These are phyloP conservation scores for Arthrinium puccinioides DNA, from an alignment of 2,329 filamentous ascomycete species.

Conservation along the genomic window DNA sequence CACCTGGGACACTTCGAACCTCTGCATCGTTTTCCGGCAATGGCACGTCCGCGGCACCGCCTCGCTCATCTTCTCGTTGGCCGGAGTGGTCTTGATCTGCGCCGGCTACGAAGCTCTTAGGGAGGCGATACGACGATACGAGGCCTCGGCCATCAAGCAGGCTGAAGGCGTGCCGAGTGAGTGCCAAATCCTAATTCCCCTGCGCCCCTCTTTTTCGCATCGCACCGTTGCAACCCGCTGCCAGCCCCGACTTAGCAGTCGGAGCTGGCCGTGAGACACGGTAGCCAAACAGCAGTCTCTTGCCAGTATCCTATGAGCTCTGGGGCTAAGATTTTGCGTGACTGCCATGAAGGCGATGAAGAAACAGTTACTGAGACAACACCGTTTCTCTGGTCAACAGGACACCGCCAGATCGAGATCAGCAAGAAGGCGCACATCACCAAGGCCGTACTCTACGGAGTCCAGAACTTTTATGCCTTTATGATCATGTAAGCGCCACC, in stretches of 20 bases:
- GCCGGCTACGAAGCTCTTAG: slow-evolving; percentile 92
- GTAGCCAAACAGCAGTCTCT: too few species aligned
- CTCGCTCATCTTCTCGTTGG: slow-evolving; percentile 73
- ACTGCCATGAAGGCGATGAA: too few species aligned
- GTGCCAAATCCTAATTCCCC: slow-evolving; percentile 16
- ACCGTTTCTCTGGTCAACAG: slow-evolving; percentile 65
- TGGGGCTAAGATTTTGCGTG: too few species aligned
- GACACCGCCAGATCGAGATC: slow-evolving; percentile 48
- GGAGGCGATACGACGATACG: slow-evolving; percentile 69
- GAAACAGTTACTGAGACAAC: slow-evolving; percentile 53
- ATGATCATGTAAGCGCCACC: slow-evolving; percentile 85
- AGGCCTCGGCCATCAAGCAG: slow-evolving; percentile 44
- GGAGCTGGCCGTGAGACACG: too few species aligned
- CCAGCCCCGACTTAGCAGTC: too few species aligned
- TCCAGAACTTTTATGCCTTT: slow-evolving; percentile 97
- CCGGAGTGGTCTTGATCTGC: slow-evolving; percentile 73
- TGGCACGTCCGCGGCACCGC: slow-evolving; percentile 77
- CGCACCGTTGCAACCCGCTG: too few species aligned
- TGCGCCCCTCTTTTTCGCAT: too few species aligned
- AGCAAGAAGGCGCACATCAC: slow-evolving; percentile 64
- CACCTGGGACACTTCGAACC: slow-evolving; percentile 87
- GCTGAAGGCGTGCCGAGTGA: slow-evolving; percentile 47
- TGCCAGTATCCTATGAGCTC: too few species aligned
- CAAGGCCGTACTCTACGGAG: slow-evolving; percentile 77
- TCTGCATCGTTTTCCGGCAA: slow-evolving; percentile 90